Conservation (phyloP, 805 yeast species). For the Jamesozyma gamospora region DNA sequence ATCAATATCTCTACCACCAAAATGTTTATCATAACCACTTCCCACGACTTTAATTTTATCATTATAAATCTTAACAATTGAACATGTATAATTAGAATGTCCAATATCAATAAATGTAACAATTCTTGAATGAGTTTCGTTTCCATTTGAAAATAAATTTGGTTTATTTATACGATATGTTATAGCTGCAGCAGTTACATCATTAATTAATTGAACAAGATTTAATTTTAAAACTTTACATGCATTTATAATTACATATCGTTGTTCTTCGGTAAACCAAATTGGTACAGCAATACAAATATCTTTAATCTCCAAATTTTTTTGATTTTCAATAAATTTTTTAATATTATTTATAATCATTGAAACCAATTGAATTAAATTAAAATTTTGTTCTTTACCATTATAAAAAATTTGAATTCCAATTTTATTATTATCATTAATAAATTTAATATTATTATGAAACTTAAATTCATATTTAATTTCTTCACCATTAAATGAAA, state of each 20-base stretch:
- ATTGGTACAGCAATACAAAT: slow-evolving; percentile 90
- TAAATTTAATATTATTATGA: slow-evolving; percentile 55
- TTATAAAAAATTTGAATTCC: slow-evolving; percentile 78
- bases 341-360: slow-evolving; percentile 90
- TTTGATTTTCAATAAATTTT: slow-evolving; percentile 66
- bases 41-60: slow-evolving; percentile 91
- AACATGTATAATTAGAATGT: slow-evolving; percentile 85
- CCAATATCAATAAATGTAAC: slow-evolving; percentile 95
- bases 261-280: slow-evolving; percentile 93
- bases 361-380: slow-evolving; percentile 83
- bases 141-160: slow-evolving; percentile 66
- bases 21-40: slow-evolving; percentile 84
- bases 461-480: slow-evolving; percentile 62
- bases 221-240: slow-evolving; percentile 89
- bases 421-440: slow-evolving; percentile 53
- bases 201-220: slow-evolving; percentile 96
- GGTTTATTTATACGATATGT: slow-evolving; percentile 97
- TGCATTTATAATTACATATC: slow-evolving; percentile 92
- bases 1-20: slow-evolving; percentile 97
- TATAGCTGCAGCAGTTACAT: slow-evolving; percentile 96
- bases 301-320: slow-evolving; percentile 64
- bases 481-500: slow-evolving; percentile 56
- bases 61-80: slow-evolving; percentile 81
- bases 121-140: slow-evolving; percentile 79
- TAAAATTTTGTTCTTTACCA: slow-evolving; percentile 68